Base-by-base conservation (phyloP, 306 rosid genomes). In the Cucumis hystrix region DNA sequence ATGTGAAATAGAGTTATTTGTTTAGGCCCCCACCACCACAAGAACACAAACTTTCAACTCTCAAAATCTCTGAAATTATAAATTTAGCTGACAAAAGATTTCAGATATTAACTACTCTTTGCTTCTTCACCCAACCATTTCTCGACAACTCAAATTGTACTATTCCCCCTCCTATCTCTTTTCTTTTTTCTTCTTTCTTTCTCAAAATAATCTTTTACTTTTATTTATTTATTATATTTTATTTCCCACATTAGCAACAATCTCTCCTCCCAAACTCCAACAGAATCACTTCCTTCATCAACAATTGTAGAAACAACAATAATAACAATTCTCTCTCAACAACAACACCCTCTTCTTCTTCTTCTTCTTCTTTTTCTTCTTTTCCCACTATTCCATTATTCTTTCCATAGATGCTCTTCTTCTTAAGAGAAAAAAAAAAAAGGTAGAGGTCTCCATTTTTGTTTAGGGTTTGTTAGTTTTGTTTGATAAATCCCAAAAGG, bases 261-360 rank as follows among this genome's bases (percentile, higher is more conserved):
- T 76, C 45, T 69, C 62, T 67, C 65, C 72, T 40, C 67, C 78
- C 80, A 41, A 68, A 64, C 61, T 72, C 15, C 43, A 63, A 56
- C 70, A 33, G 55, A 56, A 71, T 49, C 71, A 74, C 81, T 62
- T 61, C 66, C 69, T 62, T 28, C 66, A 39, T 6, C 59, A 78
- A 81, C 95, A 54, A 86, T 86, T 80, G 79, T 81, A 86, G 92
- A 81, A 88, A 88, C 77, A 75, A 77, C 17, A 84, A 58, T 7
- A 35, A 63, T 33, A 80, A 79, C 69, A 74, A 63, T 79, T 78
- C 77, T 41, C 59, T 62, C 65, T 33, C 3, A 39, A 39, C 49
- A 30, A 33, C 4, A 62, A 25, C 17, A 61, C 12, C 70, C 66
- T 55, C 61, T 2, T 21, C 28, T 18, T 30, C 61, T 71, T 41